Evolutionary conservation across 2,329 filamentous ascomycete species (phyloP).

Genomic region (Colletotrichum neosansevieriae): DNA sequence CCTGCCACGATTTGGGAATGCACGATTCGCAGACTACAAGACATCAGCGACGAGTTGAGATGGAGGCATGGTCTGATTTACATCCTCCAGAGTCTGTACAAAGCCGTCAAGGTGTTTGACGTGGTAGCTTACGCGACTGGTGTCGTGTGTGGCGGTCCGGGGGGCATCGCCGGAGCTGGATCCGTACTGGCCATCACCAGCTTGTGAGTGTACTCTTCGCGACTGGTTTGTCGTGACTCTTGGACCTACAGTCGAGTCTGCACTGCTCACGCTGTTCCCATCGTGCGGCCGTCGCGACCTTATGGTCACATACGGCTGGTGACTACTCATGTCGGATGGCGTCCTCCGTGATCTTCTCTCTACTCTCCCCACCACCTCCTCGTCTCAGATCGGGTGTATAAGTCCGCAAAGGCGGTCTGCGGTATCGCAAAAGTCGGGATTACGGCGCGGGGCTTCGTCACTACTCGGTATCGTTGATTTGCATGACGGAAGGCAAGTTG

Average conservation of each 20-base stretch:
- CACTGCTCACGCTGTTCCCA: constrained; percentile 59
- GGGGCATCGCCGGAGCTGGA: constrained; percentile 56
- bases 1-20: constrained; percentile 67
- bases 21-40: constrained; percentile 63
- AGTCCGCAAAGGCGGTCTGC: neutral
- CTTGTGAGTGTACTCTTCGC: constrained; percentile 38
- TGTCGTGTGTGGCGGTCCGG: constrained; percentile 65
- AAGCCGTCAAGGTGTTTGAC: constrained; percentile 68
- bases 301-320: constrained; percentile 65
- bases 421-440: constrained; percentile 8
- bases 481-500: constrained; percentile 3
- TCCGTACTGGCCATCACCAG: constrained; percentile 54
- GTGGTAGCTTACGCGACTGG: constrained; percentile 68
- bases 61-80: constrained; percentile 48
- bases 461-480: neutral
- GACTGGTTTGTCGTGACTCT: constrained; percentile 25
- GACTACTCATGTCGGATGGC: constrained; percentile 36
- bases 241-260: constrained; percentile 61
- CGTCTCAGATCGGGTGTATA: neutral
- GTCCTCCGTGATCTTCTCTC: neutral
- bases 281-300: constrained; percentile 61
- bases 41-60: neutral
- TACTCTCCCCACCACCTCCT: neutral
- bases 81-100: constrained; percentile 66
- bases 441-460: neutral